These are phyloP conservation scores for Ogataea parapolymorpha DNA, from an alignment of 805 yeast species.

Conservation along the genomic window DNA sequence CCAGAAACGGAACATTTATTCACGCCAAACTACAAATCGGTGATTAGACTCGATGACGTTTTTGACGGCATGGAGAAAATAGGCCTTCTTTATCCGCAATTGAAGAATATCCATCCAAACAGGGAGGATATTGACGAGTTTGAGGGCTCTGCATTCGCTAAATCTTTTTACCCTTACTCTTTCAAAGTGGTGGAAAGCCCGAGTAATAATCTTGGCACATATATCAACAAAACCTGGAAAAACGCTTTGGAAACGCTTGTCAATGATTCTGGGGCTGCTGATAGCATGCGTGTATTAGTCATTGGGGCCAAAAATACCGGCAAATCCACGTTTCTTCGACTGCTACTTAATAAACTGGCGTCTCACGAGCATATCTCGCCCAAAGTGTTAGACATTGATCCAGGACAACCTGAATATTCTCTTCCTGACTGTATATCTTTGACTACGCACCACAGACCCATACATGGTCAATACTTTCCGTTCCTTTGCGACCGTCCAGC, in stretches of 20 bases:
- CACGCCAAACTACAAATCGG: slow-evolving; percentile 39
- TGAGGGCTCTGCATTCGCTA: slow-evolving; percentile 20
- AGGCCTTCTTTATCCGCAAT: slow-evolving; percentile 41
- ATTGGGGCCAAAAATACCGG: slow-evolving; percentile 77
- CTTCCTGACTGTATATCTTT: slow-evolving; percentile 69
- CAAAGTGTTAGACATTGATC: slow-evolving; percentile 72
- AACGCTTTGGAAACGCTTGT: slow-evolving; percentile 13
- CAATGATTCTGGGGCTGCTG: slow-evolving; percentile 6
- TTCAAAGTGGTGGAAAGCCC: slow-evolving; percentile 34
- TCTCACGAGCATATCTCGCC: slow-evolving; percentile 27
- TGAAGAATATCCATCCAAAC: slow-evolving; percentile 40
- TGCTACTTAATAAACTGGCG: slow-evolving; percentile 49
- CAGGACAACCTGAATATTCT: slow-evolving; percentile 83
- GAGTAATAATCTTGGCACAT: slow-evolving; percentile 28
- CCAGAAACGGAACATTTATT: slow-evolving; percentile 38
- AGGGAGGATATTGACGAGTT: slow-evolving; percentile 12
- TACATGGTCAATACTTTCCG: slow-evolving; percentile 39
- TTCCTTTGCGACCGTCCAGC: slow-evolving; percentile 30
- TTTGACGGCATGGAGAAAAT: slow-evolving; percentile 45
- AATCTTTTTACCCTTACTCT: slow-evolving; percentile 33
- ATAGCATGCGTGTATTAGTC: slow-evolving; percentile 35
- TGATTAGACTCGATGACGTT: slow-evolving; percentile 36
- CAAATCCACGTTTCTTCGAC: slow-evolving; percentile 65
- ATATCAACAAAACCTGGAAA: slow-evolving; percentile 28
- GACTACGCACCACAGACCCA: slow-evolving; percentile 31